These are phyloP conservation scores for Ichthyophthirius multifiliis DNA, from an alignment of 169 alveolate genomes.

Conservation along the genomic window DNA sequence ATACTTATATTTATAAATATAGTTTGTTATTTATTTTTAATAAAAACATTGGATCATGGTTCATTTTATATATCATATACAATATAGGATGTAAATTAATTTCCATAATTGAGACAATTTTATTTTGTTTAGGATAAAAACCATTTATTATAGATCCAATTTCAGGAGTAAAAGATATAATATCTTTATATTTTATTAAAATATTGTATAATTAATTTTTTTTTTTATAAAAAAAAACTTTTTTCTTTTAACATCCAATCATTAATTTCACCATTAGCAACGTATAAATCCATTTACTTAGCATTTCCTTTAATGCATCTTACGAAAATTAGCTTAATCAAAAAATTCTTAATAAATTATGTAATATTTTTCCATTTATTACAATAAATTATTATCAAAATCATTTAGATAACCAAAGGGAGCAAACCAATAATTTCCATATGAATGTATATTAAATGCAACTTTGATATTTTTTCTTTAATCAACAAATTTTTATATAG, in stretches of 20 bases:
- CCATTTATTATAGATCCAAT: constrained; percentile 48
- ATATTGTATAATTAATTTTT: not conserved
- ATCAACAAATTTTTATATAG: constrained; percentile 34
- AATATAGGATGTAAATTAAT: constrained; percentile 1
- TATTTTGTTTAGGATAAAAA: constrained; percentile 41
- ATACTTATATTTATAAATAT: not conserved
- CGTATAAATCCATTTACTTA: constrained; percentile 46
- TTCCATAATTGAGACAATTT: constrained; percentile 33
- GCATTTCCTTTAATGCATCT: constrained; percentile 70
- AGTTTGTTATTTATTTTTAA: not conserved
- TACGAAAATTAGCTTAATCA: constrained; percentile 40
- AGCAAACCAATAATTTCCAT: constrained; percentile 28
- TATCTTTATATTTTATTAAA: not conserved
- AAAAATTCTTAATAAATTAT: constrained; percentile 64
- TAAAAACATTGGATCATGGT: not conserved
- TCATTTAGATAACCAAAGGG: constrained; percentile 38
- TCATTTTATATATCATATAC: constrained; percentile 5
- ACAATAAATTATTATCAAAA: not conserved
- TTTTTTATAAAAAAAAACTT: not conserved
- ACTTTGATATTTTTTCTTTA: not conserved
- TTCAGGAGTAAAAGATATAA: constrained; percentile 75
- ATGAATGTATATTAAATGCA: constrained; percentile 38
- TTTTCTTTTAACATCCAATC: constrained; percentile 79
- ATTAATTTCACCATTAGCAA: constrained; percentile 81
- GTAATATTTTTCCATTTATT: constrained; percentile 1